phyloP scores from a whole-genome alignment of 2,329 filamentous ascomycete genomes.

The Diaporthe vexans region DNA sequence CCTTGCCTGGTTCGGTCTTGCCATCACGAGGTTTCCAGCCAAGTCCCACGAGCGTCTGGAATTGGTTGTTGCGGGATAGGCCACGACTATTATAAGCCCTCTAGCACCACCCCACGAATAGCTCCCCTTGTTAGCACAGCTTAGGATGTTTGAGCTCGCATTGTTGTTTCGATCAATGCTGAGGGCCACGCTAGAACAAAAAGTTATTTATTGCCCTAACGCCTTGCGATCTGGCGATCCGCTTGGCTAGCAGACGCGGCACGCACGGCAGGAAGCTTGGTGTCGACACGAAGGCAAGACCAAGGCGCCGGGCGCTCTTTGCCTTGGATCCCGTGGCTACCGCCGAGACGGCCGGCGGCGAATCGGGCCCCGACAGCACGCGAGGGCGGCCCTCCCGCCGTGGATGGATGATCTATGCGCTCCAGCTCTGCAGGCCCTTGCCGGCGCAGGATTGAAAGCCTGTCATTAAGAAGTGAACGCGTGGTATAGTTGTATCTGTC shows the following conservation, averaged over 20 bases:
- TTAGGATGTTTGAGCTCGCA: conserved; percentile 15
- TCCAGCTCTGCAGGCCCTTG: not conserved
- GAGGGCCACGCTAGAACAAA: not conserved
- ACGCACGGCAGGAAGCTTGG: conserved; percentile 11
- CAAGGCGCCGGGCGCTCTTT: conserved; percentile 16
- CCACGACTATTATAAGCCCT: not conserved
- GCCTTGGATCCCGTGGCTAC: conserved; percentile 1
- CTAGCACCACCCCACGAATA: not conserved
- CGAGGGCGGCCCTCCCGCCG: not conserved
- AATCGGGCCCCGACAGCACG: not conserved
- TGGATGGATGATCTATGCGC: not conserved
- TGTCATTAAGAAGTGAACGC: not conserved
- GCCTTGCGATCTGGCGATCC: not conserved
- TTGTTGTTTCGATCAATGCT: not conserved
- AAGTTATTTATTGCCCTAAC: not conserved
- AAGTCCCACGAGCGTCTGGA: not conserved
- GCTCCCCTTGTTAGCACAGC: not conserved
- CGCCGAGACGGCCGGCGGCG: conserved; percentile 23
- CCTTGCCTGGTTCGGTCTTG: not conserved
- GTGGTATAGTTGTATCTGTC: not conserved
- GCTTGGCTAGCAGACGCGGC: not conserved
- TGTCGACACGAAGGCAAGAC: not conserved
- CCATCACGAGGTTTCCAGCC: not conserved
- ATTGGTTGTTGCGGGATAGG: not conserved
- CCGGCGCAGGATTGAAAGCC: not conserved